These are phyloP conservation scores for Colletotrichum caudatum DNA, from an alignment of 2,329 filamentous ascomycete species.

Conservation along the genomic window DNA sequence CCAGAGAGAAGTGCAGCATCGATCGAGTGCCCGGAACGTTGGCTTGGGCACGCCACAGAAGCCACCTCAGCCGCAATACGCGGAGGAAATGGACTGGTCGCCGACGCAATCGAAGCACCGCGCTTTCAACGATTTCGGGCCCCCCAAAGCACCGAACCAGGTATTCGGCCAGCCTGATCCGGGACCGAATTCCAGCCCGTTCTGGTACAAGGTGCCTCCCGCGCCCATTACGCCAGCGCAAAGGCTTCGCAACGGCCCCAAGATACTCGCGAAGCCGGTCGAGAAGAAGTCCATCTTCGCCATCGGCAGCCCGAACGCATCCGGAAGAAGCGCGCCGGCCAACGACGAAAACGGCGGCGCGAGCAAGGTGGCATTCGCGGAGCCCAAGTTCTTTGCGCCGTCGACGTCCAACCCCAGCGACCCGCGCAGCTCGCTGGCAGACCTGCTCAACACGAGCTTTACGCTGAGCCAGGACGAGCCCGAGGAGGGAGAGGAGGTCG, in stretches of 20 bases:
- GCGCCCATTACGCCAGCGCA: conserved; percentile 76
- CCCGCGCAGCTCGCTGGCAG: conserved; percentile 58
- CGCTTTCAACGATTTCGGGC: conserved; percentile 63
- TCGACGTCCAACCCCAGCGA: conserved; percentile 50
- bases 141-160: conserved; percentile 54
- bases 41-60: conserved; percentile 42
- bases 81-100: conserved; percentile 80
- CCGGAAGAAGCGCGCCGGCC: not conserved
- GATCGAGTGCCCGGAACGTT: conserved; percentile 34
- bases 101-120: conserved; percentile 69
- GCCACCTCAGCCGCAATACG: conserved; percentile 50
- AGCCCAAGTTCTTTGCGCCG: conserved; percentile 71
- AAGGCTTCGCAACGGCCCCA: conserved; percentile 71
- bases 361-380: conserved; percentile 62
- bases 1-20: conserved; percentile 29
- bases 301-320: conserved; percentile 44
- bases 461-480: conserved; percentile 51
- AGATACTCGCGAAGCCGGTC: conserved; percentile 62
- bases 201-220: conserved; percentile 77
- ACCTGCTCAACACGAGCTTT: conserved; percentile 60
- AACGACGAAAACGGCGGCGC: conserved; percentile 31
- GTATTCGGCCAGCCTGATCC: conserved; percentile 61
- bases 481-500: conserved; percentile 23
- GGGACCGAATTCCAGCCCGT: conserved; percentile 63
- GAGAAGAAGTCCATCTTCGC: conserved; percentile 66